A percentile compares a stretch with the other conserved stretches of the same genome.
Evolutionary conservation across 1,284 basidiomycete genomes (phyloP).

Genomic region (Cryptococcus sp.): DNA sequence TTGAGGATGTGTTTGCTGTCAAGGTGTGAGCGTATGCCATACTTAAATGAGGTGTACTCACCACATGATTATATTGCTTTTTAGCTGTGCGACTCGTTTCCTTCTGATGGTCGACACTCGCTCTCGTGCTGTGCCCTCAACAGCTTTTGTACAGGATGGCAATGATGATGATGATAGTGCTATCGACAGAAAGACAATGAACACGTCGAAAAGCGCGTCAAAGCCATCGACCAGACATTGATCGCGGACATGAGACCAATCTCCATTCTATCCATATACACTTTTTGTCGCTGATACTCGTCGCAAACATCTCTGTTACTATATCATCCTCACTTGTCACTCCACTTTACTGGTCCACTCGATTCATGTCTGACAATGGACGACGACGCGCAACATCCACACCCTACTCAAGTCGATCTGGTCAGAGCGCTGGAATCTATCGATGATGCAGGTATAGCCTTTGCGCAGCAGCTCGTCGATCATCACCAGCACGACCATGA

Average conservation of each 20-base stretch:
- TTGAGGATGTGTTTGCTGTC: constrained; percentile 88
- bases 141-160: no score
- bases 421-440: constrained; percentile 18
- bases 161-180: no score
- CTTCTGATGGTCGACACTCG: no score
- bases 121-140: no score
- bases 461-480: background rate
- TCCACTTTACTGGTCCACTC: background rate
- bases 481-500: constrained; percentile 2
- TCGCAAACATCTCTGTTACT: background rate
- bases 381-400: background rate
- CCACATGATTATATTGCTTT: constrained; percentile 9
- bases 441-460: constrained; percentile 7
- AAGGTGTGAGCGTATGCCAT: background rate
- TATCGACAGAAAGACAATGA: background rate
- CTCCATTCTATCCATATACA: no score
- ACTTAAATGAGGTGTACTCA: constrained; percentile 1
- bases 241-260: constrained; percentile 12
- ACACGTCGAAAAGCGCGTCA: background rate
- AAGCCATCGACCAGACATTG: background rate
- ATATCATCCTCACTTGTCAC: background rate
- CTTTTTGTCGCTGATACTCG: no score
- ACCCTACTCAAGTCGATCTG: constrained; percentile 12
- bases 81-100: no score
- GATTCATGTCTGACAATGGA: background rate